Percentiles rank a stretch among this genome's conserved stretches.
These are phyloP conservation scores for Oropetium thomaeum DNA, from an alignment of 176 grass and related monocot genomes.

Conservation along the genomic window DNA sequence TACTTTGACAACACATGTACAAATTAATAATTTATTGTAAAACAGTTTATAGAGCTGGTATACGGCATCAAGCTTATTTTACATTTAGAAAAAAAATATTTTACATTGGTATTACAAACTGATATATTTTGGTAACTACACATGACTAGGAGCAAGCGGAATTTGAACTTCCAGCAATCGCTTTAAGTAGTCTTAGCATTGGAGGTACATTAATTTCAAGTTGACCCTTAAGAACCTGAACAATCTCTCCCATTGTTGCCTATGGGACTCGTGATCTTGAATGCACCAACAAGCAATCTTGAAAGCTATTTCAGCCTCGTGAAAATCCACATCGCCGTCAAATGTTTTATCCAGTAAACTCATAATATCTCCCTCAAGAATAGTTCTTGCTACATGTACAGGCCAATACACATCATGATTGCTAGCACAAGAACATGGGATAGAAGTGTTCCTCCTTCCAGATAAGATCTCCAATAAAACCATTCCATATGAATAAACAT, in stretches of 20 bases:
- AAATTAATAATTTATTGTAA: too few relatives aligned
- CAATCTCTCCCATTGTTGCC: constrained; percentile 1
- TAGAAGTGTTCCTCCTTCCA: background rate
- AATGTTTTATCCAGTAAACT: background rate
- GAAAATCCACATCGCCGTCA: background rate
- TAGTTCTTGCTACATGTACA: background rate
- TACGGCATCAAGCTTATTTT: too few relatives aligned
- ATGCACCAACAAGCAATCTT: constrained; percentile 21
- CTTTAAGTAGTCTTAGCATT: background rate
- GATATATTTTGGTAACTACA: too few relatives aligned
- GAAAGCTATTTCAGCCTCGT: background rate
- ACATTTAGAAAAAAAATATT: too few relatives aligned
- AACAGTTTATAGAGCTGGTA: too few relatives aligned
- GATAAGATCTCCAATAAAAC: constrained; percentile 6
- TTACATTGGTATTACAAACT: too few relatives aligned
- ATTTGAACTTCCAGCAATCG: background rate
- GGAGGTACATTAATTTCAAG: background rate
- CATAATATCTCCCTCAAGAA: background rate
- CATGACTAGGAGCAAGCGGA: background rate
- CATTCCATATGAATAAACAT: constrained; percentile 18
- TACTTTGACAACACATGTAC: too few relatives aligned
- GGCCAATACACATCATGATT: background rate
- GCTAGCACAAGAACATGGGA: background rate
- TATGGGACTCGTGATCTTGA: background rate
- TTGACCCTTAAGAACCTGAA: background rate